Conservation (phyloP, 2,329 filamentous ascomycete genomes). For the Lachnellula hyalina region DNA sequence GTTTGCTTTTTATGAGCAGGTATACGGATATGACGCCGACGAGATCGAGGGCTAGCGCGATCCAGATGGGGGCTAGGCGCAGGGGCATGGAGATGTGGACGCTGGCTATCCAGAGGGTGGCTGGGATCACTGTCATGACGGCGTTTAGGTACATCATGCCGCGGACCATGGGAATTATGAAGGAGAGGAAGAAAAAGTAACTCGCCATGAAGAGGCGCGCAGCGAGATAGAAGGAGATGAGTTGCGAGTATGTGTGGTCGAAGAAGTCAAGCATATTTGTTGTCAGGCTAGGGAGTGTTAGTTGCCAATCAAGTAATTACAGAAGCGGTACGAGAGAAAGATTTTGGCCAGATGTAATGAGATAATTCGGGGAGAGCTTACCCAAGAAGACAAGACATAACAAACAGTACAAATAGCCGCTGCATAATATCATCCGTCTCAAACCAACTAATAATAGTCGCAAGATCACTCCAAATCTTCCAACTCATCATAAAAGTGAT, state of each 20-base stretch:
- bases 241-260: constrained; percentile 49
- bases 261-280: constrained; percentile 57
- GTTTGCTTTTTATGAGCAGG: constrained; percentile 33
- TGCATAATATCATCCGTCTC: constrained; percentile 57
- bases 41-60: constrained; percentile 50
- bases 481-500: constrained; percentile 55
- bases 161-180: constrained; percentile 52
- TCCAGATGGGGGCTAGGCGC: constrained; percentile 51
- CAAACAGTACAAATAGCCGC: constrained; percentile 53
- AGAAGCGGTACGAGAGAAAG: background rate
- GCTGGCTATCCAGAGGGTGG: constrained; percentile 54
- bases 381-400: constrained; percentile 56
- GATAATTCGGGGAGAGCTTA: constrained; percentile 17
- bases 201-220: constrained; percentile 48
- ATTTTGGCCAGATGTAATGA: no score
- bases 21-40: constrained; percentile 42
- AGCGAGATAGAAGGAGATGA: constrained; percentile 56
- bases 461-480: constrained; percentile 59
- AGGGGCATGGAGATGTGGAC: constrained; percentile 50
- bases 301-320: background rate
- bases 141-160: no score
- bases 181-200: constrained; percentile 43
- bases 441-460: constrained; percentile 52
- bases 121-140: constrained; percentile 42
- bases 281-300: constrained; percentile 40